phyloP scores from a whole-genome alignment of 2,329 filamentous ascomycete species.

The Penicillium sp. region DNA sequence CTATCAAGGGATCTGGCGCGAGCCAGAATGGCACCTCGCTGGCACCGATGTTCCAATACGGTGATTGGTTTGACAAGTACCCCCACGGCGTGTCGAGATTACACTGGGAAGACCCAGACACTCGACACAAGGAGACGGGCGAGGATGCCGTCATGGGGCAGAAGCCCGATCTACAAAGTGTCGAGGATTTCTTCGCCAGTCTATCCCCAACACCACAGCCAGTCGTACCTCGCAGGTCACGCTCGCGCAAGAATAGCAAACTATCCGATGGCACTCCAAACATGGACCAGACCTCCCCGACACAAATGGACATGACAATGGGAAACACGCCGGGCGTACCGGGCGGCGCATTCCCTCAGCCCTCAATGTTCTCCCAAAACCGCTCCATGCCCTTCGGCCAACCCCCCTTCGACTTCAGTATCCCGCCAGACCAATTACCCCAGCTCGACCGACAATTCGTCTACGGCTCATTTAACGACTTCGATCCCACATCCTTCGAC shows the following conservation, averaged over 20 bases:
- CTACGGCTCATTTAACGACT: constrained; percentile 66
- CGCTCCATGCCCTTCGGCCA: constrained; percentile 30
- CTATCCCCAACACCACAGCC: constrained; percentile 61
- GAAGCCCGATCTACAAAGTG: constrained; percentile 84
- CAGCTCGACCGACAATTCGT: constrained; percentile 75
- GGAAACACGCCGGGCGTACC: constrained; percentile 30
- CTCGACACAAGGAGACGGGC: constrained; percentile 69
- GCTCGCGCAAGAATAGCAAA: constrained; percentile 30
- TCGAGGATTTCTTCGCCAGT: constrained; percentile 89
- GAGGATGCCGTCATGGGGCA: constrained; percentile 88
- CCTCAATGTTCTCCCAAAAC: constrained; percentile 32
- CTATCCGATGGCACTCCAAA: constrained; percentile 22
- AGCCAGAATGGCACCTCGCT: constrained; percentile 38
- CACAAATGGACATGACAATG: constrained; percentile 30
- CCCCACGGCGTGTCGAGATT: constrained; percentile 84
- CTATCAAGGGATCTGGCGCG: constrained; percentile 60
- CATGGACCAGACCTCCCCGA: constrained; percentile 28
- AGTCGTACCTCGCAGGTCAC: constrained; percentile 46
- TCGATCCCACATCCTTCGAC: constrained; percentile 46
- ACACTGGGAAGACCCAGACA: constrained; percentile 75
- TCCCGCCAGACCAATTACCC: constrained; percentile 52
- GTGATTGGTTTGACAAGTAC: constrained; percentile 95
- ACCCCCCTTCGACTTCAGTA: constrained; percentile 39
- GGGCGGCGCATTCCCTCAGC: constrained; percentile 39
- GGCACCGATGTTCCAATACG: constrained; percentile 82